Percentiles rank a stretch among this genome's conserved stretches.
Conservation (phyloP, 129 eudicot species). For the Sambucus nigra region DNA sequence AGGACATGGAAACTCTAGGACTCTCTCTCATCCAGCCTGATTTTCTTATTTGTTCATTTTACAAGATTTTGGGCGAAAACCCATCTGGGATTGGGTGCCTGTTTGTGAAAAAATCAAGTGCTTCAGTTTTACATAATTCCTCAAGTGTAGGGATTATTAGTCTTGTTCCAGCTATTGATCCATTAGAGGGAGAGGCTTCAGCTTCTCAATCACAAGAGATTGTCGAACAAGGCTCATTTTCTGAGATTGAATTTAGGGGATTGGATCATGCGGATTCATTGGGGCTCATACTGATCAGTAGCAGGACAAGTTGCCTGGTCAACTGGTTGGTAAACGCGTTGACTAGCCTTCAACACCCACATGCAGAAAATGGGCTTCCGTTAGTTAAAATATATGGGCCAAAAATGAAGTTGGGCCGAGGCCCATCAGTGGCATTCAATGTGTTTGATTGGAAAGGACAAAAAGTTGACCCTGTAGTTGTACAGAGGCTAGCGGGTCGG, state of each 20-base stretch:
- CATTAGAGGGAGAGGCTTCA: neutral
- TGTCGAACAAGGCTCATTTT: conserved; percentile 1
- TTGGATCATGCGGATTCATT: conserved; percentile 40
- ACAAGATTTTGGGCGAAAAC: conserved; percentile 41
- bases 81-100: conserved; percentile 54
- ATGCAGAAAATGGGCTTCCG: conserved; percentile 22
- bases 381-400: conserved; percentile 37
- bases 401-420: conserved; percentile 25
- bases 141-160: conserved; percentile 21
- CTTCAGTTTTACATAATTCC: conserved; percentile 16
- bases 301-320: conserved; percentile 25
- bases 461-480: conserved; percentile 31
- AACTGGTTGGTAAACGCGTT: conserved; percentile 51
- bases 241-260: conserved; percentile 19
- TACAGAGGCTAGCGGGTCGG: conserved; percentile 42
- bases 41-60: conserved; percentile 39
- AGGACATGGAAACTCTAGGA: conserved; percentile 54
- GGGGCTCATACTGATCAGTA: conserved; percentile 34
- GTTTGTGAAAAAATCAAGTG: conserved; percentile 32
- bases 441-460: conserved; percentile 51
- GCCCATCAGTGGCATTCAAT: conserved; percentile 38
- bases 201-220: neutral
- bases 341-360: conserved; percentile 29
- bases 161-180: conserved; percentile 13
- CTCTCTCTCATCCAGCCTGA: conserved; percentile 43